Base-by-base conservation (phyloP, 371 early-diverging fungal species). In the Mycotypha africana region DNA sequence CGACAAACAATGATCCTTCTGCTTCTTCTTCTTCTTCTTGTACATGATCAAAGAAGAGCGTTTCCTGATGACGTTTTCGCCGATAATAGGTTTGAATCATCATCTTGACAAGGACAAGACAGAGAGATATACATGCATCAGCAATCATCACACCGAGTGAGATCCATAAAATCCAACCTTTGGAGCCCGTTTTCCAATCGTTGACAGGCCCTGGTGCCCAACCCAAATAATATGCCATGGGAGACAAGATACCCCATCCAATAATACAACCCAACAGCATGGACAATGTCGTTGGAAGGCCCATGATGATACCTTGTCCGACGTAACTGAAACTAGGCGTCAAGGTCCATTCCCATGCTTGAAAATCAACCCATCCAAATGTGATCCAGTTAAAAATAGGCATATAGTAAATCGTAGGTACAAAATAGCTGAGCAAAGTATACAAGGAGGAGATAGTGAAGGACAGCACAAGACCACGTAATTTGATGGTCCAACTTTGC, bases 121-220 rank as follows among this genome's bases (percentile, higher is more conserved):
- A 51, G 25, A 90, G 52, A 0, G 87, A 86, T 0, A 86, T 70
- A 1, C 81, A 45, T n/a, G 82, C 76, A 43, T 90, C 91, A 4
- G 86, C 78, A 53, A 90, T 81, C 89, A 90, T 88, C 14, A 90
- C 83, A 9, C 85, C 86, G 14, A 87, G 66, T 2, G 87, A 86
- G n/a, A 88, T 73, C 89, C 91, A 90, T 20, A 88, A 60, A 43
- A 90, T 90, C 91, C 91, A 90, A 8, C 91, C 89, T 30, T 81
- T 76, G 4, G 85, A 78, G 7, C 91, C 89, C 0, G 54, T 64
- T 32, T 83, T 83, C 78, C 85, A 82, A 44, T 87, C 86, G 34
- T 70, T 56, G 8, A 90, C 79, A 1, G 79, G 76, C 1, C 91
- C 91, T 0, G 81, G 78, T 4, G 88, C 88, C 91, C 91, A 90